Conservation (phyloP, 1,284 basidiomycete species). For the Apiotrichum domesticum region DNA sequence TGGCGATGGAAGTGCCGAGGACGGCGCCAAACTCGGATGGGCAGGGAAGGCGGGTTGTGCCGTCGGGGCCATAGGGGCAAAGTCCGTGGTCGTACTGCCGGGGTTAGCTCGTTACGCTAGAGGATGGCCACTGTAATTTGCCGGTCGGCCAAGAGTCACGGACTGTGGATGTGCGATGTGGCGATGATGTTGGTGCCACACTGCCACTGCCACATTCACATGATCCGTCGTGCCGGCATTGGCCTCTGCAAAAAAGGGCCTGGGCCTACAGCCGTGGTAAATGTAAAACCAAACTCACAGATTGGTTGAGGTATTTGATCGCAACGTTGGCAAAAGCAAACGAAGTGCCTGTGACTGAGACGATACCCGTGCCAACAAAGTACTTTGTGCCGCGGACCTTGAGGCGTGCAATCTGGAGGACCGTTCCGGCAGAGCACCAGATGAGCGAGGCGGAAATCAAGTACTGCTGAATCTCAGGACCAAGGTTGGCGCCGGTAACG, state of each 20-base stretch:
- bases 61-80: slow-evolving; percentile 21
- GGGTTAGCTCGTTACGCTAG: no score
- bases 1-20: slow-evolving; percentile 26
- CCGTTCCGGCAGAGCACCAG: slow-evolving; percentile 29
- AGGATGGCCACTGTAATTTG: no score
- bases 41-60: slow-evolving; percentile 27
- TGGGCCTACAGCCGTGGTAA: no score
- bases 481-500: slow-evolving; percentile 24
- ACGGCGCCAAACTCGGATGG: slow-evolving; percentile 30
- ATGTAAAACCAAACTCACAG: neutral
- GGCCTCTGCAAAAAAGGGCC: no score
- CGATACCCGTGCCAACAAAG: slow-evolving; percentile 31
- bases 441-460: slow-evolving; percentile 33
- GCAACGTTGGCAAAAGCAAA: slow-evolving; percentile 34
- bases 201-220: no score
- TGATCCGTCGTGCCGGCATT: no score
- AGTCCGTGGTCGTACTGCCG: slow-evolving; percentile 25
- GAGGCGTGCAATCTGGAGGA: slow-evolving; percentile 25
- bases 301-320: slow-evolving; percentile 23
- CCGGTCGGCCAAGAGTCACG: no score
- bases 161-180: no score
- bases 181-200: no score
- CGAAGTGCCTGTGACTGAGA: slow-evolving; percentile 28
- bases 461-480: slow-evolving; percentile 25
- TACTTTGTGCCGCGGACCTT: slow-evolving; percentile 23